Base-by-base conservation (phyloP, 2,329 filamentous ascomycete species). In the Bipolaris sorokiniana region DNA sequence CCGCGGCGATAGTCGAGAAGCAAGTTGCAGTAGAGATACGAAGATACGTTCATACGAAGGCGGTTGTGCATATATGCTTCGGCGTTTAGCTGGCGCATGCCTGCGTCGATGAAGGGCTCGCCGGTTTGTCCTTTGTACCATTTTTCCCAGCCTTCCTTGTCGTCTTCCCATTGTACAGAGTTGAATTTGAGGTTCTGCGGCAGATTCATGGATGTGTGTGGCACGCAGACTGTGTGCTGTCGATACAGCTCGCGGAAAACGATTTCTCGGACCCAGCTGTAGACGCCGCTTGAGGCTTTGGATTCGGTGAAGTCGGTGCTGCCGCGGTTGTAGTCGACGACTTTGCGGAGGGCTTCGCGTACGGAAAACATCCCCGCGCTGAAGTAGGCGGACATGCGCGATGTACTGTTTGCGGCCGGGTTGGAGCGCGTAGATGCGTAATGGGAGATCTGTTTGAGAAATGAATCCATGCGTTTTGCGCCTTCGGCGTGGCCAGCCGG, bases 51-150 rank as follows among this genome's bases (percentile, higher is more conserved):
- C 81, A 83, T 84, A 31, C 82, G 77, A 10, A 81, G 67, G 0
- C 81, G 76, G 53, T 83, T 83, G 58, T 84, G 81, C 81, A 84
- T 83, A 58, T 80, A 83, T 1, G 75, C 80, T 59, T 83, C 81
- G 0, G 70, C 59, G 40, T 80, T 79, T 41, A 84, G 67, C 53
- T 83, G 81, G 2, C 81, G 67, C 81, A 84, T 83, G 0, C 81
- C 81, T 0, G 81, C 81, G 59, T 83, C 81, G 6, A 84, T 74
- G 44, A 83, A 82, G 0, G 81, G 81, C 16, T 80, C 77, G 9
- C 81, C 81, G 0, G 81, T 80, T 10, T 56, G 74, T 1, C 81
- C 81, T 44, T 79, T 71, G 56, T 74, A 78, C 81, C 80, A 82
- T 51, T 80, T 80, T 56, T 80, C 68, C 74, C 80, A 82, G 3